Base-by-base conservation (phyloP, 768 basidiomycete species). In the Xerocomus spinulosus region DNA sequence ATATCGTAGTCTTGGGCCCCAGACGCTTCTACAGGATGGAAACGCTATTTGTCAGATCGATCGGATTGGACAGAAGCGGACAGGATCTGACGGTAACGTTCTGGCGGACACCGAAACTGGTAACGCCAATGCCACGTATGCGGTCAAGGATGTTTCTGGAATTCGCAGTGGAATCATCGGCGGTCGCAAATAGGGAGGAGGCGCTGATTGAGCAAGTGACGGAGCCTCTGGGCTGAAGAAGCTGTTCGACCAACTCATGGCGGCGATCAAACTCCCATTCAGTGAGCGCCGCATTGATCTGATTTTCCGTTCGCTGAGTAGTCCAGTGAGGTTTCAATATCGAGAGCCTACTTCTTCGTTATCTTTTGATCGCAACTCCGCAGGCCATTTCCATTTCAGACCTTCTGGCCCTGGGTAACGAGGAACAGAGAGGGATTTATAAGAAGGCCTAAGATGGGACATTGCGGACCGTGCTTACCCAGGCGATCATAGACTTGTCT, bases 401-500 rank as follows among this genome's bases (percentile, higher is more conserved):
- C 73, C 75, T 42, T 70, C 58, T 48, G 62, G 55, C 15, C 73
- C 70, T 72, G 48, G 17, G 18, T 40, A 39, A 5, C 41, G 18
- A 51, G 36, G 29, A 18, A 52, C 42, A 52, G 43, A 13, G 26
- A 40, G 43, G 15, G 26, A 40, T 23, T 34, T 46, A 51, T 56
- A 51, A 54, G 37, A 52, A 44, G 43, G 18, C 24, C 29, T 15
- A 26, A n/a, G 4, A 32, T 5, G 42, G 48, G 35, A 37, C 23
- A 41, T 32, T 42, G 54, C 38, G 46, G 42, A 36, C 25, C 15
- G 41, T 26, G 30, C 67, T 67, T 62, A 74, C 88, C 90, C 58
- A 89, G 72, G 26, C 75, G 65, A 61, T 92, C 87, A 65, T 92
- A 91, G 6, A 90, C 80, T 42, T 81, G 81, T 18, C 88, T 83